Evolutionary conservation across 2,329 filamentous ascomycete species (phyloP), one percentile per base, ranked within the genome.

Genomic region (Calonectria pseudoreteaudii): DNA sequence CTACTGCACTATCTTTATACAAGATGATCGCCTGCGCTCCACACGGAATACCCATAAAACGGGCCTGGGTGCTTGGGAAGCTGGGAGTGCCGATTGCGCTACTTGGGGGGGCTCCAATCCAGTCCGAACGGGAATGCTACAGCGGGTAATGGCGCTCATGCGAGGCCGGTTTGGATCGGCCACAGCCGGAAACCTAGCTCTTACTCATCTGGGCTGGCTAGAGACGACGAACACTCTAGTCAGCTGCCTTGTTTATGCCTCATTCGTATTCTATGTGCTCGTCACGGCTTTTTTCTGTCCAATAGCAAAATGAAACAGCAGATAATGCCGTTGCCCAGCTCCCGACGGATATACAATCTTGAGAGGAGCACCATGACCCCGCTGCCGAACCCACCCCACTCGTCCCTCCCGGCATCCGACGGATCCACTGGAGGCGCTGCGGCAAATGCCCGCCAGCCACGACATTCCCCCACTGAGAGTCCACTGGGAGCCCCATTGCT

Each of bases 1-100:
- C 36, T 66, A 38, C 44, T 34, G 41, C 28, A 52, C 49, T 64
- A 66, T 60, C 50, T 69, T 72, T 73, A 73, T 73, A 73, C 58
- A 69, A 60, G 58, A 69, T 68, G 28, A 36, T 41, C 66, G 30
- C 31, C 30, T 28, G 31, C 49, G 58, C 66, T 73, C 71, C 71
- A 73, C 71, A 47, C 44, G 44, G 11, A n/a, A 66, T 70, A 60
- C 26, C 44, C 44, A 62, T 41, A 44, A 44, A 41, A 30, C 50
- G 8, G 18, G 38, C 14, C n/a, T 47, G 23, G 6, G 31, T 47
- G 58, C 50, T 31, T 41, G 26, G 14, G 28, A 28, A 41, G 36
- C 23, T 26, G 20, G 23, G 16, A 38, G 66, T 31, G 50, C 71
- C 71, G 62, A 60, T 73, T 69, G 34, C 60, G 60, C 36, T 38